phyloP scores from a whole-genome alignment of 2,329 filamentous ascomycete species.

The Volutella citrinella region DNA sequence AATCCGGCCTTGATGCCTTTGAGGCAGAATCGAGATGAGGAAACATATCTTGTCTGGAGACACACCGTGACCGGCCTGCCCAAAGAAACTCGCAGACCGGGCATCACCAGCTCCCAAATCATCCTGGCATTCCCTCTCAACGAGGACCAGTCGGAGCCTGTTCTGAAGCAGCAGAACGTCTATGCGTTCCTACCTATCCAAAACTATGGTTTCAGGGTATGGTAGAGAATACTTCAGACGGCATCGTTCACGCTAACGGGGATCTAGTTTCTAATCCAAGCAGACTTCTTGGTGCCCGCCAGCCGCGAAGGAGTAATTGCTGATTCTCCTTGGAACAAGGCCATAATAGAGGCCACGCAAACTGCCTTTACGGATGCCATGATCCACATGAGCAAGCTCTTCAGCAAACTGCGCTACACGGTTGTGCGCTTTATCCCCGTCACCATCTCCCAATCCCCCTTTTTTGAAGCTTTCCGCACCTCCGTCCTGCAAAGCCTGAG shows the following conservation, averaged over 20 bases:
- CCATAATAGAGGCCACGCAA: conserved; percentile 1
- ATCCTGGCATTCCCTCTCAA: conserved; percentile 1
- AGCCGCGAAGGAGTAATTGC: conserved; percentile 20
- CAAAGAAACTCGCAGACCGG: conserved; percentile 1
- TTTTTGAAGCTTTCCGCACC: not conserved
- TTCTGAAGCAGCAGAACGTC: conserved; percentile 4
- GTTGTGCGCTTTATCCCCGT: conserved; percentile 1
- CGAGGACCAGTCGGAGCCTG: not conserved
- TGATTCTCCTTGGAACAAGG: conserved; percentile 19
- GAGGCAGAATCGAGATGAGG: not conserved
- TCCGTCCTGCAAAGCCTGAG: not conserved
- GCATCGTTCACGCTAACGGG: not conserved
- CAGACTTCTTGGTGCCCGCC: conserved; percentile 23
- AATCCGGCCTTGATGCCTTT: conserved; percentile 1
- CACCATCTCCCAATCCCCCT: not conserved
- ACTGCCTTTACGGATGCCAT: conserved; percentile 2
- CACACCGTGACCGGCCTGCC: not conserved
- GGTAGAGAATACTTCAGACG: too few relatives aligned
- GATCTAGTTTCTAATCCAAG: conserved; percentile 23
- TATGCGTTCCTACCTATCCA: conserved; percentile 9
- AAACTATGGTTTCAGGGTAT: conserved; percentile 18
- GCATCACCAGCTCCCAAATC: not conserved
- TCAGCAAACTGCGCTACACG: not conserved
- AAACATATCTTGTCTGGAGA: conserved; percentile 2
- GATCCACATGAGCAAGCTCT: not conserved